Evolutionary conservation across 2,329 filamentous ascomycete species (phyloP).

Genomic region (Curvularia sp.): DNA sequence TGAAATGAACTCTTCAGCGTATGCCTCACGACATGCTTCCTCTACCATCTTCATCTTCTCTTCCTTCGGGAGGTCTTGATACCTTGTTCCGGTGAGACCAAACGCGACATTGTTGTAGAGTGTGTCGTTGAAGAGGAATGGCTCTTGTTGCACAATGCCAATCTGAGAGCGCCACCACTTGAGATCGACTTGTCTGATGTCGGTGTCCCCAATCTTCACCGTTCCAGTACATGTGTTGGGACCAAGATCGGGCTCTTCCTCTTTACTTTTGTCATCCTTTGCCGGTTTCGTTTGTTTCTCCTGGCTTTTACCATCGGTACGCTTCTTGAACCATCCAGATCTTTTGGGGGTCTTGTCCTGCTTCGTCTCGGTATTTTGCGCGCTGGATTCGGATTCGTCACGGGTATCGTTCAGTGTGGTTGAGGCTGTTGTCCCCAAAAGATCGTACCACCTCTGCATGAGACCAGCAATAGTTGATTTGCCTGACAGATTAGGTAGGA

Average conservation of each 20-base stretch:
- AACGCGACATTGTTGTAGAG: constrained; percentile 51
- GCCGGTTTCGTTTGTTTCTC: constrained; percentile 2
- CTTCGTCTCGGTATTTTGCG: constrained; percentile 2
- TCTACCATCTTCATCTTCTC: constrained; percentile 63
- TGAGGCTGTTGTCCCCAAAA: constrained; percentile 45
- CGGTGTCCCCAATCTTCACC: constrained; percentile 37
- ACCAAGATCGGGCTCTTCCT: constrained; percentile 29
- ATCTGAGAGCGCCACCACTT: constrained; percentile 58
- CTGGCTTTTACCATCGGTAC: constrained; percentile 1
- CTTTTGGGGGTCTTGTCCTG: constrained; percentile 23
- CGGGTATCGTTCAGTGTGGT: constrained; percentile 3
- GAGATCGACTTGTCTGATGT: constrained; percentile 44
- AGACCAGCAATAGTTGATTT: constrained; percentile 78
- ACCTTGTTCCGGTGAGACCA: constrained; percentile 50
- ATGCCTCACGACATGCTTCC: constrained; percentile 49
- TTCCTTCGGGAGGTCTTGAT: constrained; percentile 62
- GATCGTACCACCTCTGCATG: constrained; percentile 74
- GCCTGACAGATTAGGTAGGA: constrained; percentile 55
- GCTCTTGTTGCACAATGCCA: constrained; percentile 52
- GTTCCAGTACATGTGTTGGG: constrained; percentile 45
- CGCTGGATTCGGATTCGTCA: constrained; percentile 1
- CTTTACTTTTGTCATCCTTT: constrained; percentile 16
- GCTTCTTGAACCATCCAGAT: constrained; percentile 19
- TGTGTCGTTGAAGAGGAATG: constrained; percentile 51
- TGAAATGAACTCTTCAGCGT: constrained; percentile 49